Conservation (phyloP, 192 early-diverging fungal species). For the Mortierella antarctica region DNA sequence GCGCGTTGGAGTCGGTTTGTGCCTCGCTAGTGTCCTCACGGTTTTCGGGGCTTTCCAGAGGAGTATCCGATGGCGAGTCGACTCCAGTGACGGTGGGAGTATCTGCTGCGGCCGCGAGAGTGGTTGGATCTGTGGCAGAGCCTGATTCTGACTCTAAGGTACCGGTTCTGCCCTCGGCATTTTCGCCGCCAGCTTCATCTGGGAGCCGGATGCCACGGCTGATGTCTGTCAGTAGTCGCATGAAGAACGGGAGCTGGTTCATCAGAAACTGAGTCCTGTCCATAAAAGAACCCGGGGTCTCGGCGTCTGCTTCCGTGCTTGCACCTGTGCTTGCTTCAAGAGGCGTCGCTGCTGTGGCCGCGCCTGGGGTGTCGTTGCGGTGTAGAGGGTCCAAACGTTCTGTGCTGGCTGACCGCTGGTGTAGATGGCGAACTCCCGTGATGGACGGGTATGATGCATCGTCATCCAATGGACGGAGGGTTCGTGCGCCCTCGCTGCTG, state of each 20-base stretch:
- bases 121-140: neutral
- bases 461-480: too few species aligned
- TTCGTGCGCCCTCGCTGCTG: too few species aligned
- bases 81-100: neutral
- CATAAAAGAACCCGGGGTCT: too few species aligned
- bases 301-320: too few species aligned
- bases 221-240: conserved; percentile 27
- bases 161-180: neutral
- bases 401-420: too few species aligned
- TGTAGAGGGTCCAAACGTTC: too few species aligned
- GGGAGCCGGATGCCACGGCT: conserved; percentile 10
- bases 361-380: too few species aligned
- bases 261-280: conserved; percentile 23
- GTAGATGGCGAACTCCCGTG: too few species aligned
- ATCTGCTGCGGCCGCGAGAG: neutral
- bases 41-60: neutral
- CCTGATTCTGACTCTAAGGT: neutral
- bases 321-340: too few species aligned
- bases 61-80: neutral
- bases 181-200: neutral
- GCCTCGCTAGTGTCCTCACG: neutral
- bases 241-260: conserved; percentile 33
- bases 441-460: too few species aligned
- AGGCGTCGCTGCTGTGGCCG: too few species aligned
- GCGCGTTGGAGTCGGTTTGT: neutral